These are phyloP conservation scores for Aspergillus sp. DNA, from an alignment of 2,329 filamentous ascomycete species.

Conservation along the genomic window DNA sequence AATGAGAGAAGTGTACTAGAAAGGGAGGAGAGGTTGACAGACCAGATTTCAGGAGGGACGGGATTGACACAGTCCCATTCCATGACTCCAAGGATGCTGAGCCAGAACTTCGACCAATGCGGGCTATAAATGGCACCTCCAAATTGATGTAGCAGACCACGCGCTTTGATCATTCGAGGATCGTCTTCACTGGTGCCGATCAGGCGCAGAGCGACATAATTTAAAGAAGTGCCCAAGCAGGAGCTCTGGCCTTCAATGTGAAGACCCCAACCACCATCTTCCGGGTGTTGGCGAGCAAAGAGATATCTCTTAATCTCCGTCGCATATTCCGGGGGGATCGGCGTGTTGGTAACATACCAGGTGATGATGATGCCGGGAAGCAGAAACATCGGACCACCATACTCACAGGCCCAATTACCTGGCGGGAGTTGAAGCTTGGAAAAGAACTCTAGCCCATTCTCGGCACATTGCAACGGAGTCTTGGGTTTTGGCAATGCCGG, in stretches of 20 bases:
- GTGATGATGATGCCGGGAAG: conserved; percentile 80
- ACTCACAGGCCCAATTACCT: conserved; percentile 96
- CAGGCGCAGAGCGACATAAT: conserved; percentile 78
- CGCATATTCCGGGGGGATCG: conserved; percentile 74
- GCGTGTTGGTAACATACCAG: conserved; percentile 86
- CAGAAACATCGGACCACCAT: conserved; percentile 96
- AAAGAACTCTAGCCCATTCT: conserved; percentile 85
- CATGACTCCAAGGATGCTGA: conserved; percentile 77
- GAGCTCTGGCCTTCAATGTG: conserved; percentile 93
- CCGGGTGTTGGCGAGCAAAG: conserved; percentile 76
- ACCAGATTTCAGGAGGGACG: conserved; percentile 88
- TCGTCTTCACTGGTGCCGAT: conserved; percentile 83
- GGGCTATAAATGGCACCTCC: conserved; percentile 82
- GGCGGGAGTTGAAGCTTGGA: conserved; percentile 82
- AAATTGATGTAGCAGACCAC: conserved; percentile 76
- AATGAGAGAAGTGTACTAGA: too few species aligned
- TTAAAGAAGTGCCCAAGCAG: conserved; percentile 85
- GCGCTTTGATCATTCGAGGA: conserved; percentile 78
- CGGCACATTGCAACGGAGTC: conserved; percentile 72
- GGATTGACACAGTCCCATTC: conserved; percentile 94
- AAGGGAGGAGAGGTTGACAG: conserved; percentile 21
- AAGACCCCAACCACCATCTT: conserved; percentile 95
- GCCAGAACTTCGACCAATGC: conserved; percentile 98
- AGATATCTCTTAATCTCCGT: conserved; percentile 93
- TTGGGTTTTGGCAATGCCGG: conserved; percentile 69